These are phyloP conservation scores for Starmerella asiatica DNA, from an alignment of 805 yeast species.

Conservation along the genomic window DNA sequence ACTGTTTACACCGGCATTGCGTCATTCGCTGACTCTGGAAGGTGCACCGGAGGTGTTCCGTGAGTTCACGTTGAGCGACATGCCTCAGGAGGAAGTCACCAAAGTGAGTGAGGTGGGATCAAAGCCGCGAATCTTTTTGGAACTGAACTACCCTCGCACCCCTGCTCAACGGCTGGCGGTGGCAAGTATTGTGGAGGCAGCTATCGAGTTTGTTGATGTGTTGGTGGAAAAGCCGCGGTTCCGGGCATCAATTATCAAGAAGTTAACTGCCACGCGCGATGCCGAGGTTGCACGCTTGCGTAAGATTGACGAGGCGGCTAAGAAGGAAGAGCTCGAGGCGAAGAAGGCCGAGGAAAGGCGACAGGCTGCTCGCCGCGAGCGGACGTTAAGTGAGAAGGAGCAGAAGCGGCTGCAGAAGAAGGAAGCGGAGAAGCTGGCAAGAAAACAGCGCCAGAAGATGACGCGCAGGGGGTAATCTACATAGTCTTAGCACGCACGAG, in stretches of 20 bases:
- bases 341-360: constrained; percentile 41
- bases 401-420: constrained; percentile 67
- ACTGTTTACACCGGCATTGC: constrained; percentile 37
- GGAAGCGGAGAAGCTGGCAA: constrained; percentile 67
- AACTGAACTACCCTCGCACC: constrained; percentile 39
- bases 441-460: constrained; percentile 36
- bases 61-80: constrained; percentile 71
- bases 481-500: not conserved
- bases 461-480: constrained; percentile 1
- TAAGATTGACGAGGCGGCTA: constrained; percentile 50
- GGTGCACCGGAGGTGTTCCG: constrained; percentile 39
- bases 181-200: constrained; percentile 38
- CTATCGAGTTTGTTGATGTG: constrained; percentile 47
- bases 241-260: constrained; percentile 61
- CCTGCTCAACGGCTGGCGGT: constrained; percentile 39
- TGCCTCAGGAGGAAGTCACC: constrained; percentile 59
- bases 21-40: constrained; percentile 32
- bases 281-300: constrained; percentile 54
- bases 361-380: constrained; percentile 53
- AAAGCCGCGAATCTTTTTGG: constrained; percentile 36
- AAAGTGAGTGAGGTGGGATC: constrained; percentile 27
- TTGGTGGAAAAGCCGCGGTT: constrained; percentile 44
- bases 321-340: constrained; percentile 54
- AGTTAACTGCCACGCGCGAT: constrained; percentile 59
- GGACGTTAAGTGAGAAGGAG: constrained; percentile 58